Base-by-base conservation (phyloP, 192 early-diverging fungal genomes). In the Coemansia sp. region DNA sequence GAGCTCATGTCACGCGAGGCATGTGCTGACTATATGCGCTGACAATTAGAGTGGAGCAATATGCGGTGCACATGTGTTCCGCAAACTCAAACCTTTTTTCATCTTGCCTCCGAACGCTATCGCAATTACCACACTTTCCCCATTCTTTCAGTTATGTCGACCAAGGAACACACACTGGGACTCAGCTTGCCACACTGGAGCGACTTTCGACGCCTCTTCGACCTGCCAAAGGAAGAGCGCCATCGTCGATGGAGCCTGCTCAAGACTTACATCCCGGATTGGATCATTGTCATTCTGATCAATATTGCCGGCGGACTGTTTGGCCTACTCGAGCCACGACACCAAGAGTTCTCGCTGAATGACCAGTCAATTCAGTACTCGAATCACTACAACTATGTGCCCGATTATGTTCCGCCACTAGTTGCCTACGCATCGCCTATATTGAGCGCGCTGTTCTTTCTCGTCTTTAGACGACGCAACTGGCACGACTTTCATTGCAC, bases 281-380 rank as follows among this genome's bases (percentile, higher is more conserved):
- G 88, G 82, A 66, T 88, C 9, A 66, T 91, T 13, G 77, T 90
- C 6, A 42, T 89, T n/a, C 48, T 85, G 13, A 79, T 90, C 66
- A 74, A 87, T n/a, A 51, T 70, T 3, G 78, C 75, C 14, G 91
- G 90, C 57, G 86, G 86, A 29, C 64, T 73, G 21, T 74, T 92
- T 14, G 86, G 88, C 45, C 68, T 41, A 13, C 57, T 87, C 0
- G 74, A 83, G 3, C 91, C 91, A 2, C 90, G 85, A 64, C 89
- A 90, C 56, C 85, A 88, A 62, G 72, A 87, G 59, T 94, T 94
- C 67, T 89, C 87, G 14, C 67, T 94, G 6, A 59, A 82, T 33
- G 87, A 94, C 72, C 83, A 77, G 21, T 73, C 85, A 7, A 87
- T 94, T 69, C 87, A 87, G 78, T 86, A 86, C 68, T 83, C 87